Conservation (phyloP, 176 grass and related monocot species). For the Triticum monococcum region DNA sequence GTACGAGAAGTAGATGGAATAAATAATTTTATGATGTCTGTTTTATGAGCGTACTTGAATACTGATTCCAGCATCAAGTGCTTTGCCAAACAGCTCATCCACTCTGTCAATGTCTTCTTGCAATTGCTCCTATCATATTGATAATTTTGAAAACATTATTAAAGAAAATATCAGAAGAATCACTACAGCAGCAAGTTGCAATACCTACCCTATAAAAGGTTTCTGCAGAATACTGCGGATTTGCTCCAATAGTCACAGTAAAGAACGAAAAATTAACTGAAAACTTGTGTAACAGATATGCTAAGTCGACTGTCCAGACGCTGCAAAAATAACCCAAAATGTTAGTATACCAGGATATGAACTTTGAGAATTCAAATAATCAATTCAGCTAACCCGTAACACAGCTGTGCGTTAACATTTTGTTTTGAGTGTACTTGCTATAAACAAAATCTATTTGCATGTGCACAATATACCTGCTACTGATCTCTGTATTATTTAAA, state of each 20-base stretch:
- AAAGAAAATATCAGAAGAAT: not conserved
- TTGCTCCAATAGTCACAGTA: conserved; percentile 89
- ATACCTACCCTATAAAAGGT: conserved; percentile 76
- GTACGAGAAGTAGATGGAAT: not conserved
- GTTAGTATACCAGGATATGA: not conserved
- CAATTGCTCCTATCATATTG: conserved; percentile 73
- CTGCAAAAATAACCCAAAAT: conserved; percentile 37
- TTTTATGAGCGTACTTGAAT: conserved; percentile 71
- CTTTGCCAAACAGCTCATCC: conserved; percentile 73
- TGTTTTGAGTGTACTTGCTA: not conserved
- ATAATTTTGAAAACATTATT: conserved; percentile 22
- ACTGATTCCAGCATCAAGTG: conserved; percentile 79
- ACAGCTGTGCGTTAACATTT: not conserved
- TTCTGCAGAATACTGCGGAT: conserved; percentile 81
- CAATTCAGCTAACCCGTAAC: not conserved
- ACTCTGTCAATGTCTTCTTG: conserved; percentile 89
- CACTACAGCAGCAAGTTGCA: not conserved
- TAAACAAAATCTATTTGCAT: not conserved
- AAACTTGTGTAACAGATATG: conserved; percentile 81
- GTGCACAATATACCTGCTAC: not conserved
- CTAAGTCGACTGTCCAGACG: conserved; percentile 91
- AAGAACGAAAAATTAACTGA: conserved; percentile 85
- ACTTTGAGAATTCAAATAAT: conserved; percentile 1
- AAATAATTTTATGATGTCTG: conserved; percentile 4
- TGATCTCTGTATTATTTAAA: not conserved